Conservation (phyloP, 1,284 basidiomycete species). For the Apiotrichum brassicae region DNA sequence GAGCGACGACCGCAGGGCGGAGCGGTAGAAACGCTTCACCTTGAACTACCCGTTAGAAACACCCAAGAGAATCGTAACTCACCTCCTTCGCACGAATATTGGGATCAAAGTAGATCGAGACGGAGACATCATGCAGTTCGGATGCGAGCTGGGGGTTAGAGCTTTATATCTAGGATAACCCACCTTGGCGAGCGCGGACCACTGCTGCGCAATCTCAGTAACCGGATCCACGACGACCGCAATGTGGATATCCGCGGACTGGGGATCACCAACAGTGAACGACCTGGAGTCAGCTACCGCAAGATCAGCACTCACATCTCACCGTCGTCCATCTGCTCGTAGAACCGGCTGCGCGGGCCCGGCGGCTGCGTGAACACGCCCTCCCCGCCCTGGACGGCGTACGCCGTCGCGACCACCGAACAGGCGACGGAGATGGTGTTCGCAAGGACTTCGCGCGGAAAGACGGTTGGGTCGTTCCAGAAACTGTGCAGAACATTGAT, state of each 20-base stretch:
- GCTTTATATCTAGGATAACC: slow-evolving; percentile 12
- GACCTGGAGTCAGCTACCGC: slow-evolving; percentile 48
- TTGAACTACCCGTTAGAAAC: slow-evolving; percentile 57
- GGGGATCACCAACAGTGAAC: slow-evolving; percentile 63
- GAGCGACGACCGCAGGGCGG: slow-evolving; percentile 58
- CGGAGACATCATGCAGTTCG: slow-evolving; percentile 51
- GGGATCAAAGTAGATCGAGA: slow-evolving; percentile 73
- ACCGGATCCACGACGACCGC: slow-evolving; percentile 76
- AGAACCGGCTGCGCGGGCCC: slow-evolving; percentile 52
- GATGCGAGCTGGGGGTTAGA: slow-evolving; percentile 43
- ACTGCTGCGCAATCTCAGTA: slow-evolving; percentile 75
- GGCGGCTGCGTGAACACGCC: slow-evolving; percentile 63
- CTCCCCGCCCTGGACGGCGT: slow-evolving; percentile 60
- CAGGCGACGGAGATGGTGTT: slow-evolving; percentile 60
- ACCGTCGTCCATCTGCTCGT: slow-evolving; percentile 55
- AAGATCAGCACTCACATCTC: slow-evolving; percentile 55
- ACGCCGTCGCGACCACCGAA: slow-evolving; percentile 61
- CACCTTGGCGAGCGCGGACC: slow-evolving; percentile 71
- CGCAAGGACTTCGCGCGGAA: slow-evolving; percentile 54
- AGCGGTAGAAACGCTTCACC: slow-evolving; percentile 89
- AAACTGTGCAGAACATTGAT: slow-evolving; percentile 58
- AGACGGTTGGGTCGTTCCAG: slow-evolving; percentile 46
- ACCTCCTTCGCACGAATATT: slow-evolving; percentile 59
- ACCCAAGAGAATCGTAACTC: slow-evolving; percentile 15
- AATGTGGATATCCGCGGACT: slow-evolving; percentile 64